Percentiles rank a stretch among this genome's conserved stretches.
phyloP scores from a whole-genome alignment of 2,329 filamentous ascomycete species.

The Calonectria pauciramosa region DNA sequence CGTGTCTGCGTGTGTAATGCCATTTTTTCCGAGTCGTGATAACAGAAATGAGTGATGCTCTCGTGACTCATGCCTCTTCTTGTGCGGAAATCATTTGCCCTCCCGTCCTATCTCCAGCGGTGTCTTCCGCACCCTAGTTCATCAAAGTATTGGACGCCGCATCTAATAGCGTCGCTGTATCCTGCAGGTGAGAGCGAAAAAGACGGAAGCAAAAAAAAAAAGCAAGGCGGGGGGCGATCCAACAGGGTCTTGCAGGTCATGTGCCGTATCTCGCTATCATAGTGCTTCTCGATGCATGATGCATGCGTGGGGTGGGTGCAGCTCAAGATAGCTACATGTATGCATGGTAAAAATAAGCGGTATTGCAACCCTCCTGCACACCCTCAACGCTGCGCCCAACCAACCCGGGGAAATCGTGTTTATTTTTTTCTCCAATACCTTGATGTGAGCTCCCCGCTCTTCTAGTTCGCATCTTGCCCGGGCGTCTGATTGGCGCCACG shows the following conservation, averaged over 20 bases:
- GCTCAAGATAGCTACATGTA: neutral
- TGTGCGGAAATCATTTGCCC: neutral
- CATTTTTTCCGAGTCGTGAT: neutral
- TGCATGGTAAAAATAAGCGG: neutral
- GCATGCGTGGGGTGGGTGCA: neutral
- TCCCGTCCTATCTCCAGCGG: neutral
- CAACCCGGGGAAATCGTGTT: neutral
- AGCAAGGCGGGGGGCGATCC: neutral
- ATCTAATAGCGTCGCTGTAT: constrained; percentile 5
- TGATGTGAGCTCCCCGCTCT: neutral
- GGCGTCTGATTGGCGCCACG: constrained; percentile 23
- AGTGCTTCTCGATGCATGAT: constrained; percentile 2
- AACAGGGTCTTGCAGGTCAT: neutral
- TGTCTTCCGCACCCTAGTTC: neutral
- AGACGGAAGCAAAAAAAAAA: neutral
- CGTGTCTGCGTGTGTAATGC: neutral
- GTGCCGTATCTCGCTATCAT: constrained; percentile 8
- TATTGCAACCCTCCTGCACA: constrained; percentile 10
- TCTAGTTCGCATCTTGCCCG: neutral
- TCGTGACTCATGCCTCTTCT: constrained; percentile 14
- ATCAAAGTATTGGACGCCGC: neutral
- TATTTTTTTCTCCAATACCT: neutral
- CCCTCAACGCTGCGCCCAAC: neutral
- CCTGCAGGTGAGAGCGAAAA: constrained; percentile 3
- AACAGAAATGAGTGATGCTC: neutral